phyloP scores from a whole-genome alignment of 768 basidiomycete genomes.

The Nidula microcarpa region DNA sequence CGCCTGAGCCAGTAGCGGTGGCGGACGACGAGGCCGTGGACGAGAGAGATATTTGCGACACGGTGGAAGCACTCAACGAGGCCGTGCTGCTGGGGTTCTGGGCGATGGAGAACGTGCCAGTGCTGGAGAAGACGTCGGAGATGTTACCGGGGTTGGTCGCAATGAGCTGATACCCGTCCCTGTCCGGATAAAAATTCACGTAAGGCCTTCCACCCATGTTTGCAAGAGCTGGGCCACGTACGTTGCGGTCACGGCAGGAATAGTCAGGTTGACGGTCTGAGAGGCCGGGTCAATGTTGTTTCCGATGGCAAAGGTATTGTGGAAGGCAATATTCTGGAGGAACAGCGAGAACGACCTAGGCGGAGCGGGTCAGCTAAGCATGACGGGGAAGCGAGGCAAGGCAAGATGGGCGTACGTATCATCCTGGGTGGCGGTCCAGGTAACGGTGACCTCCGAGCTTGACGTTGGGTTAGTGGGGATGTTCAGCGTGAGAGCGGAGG shows the following conservation, averaged over 20 bases:
- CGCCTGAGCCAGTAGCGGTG: constrained; percentile 1
- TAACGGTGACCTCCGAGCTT: constrained; percentile 32
- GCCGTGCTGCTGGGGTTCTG: constrained; percentile 8
- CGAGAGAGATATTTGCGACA: constrained; percentile 4
- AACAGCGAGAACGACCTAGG: constrained; percentile 25
- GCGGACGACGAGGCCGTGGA: not conserved
- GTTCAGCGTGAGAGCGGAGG: constrained; percentile 43
- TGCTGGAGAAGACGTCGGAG: constrained; percentile 36
- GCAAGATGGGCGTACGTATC: constrained; percentile 40
- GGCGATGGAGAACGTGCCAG: constrained; percentile 39
- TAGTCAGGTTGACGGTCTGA: constrained; percentile 27
- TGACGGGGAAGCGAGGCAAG: not conserved
- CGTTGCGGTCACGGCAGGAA: constrained; percentile 48
- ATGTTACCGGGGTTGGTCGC: constrained; percentile 44
- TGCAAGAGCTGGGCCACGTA: too few relatives aligned
- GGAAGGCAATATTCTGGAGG: constrained; percentile 45
- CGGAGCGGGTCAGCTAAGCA: constrained; percentile 23
- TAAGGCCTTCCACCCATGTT: not conserved
- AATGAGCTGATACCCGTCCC: constrained; percentile 44
- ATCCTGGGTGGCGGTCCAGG: constrained; percentile 36
- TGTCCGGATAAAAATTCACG: constrained; percentile 13
- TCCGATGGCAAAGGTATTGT: constrained; percentile 50
- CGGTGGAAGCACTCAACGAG: constrained; percentile 7
- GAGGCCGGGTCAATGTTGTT: constrained; percentile 44
- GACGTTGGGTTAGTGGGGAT: constrained; percentile 28